Base-by-base conservation (phyloP, 176 grass and related monocot genomes). In the Eragrostis curvula region DNA sequence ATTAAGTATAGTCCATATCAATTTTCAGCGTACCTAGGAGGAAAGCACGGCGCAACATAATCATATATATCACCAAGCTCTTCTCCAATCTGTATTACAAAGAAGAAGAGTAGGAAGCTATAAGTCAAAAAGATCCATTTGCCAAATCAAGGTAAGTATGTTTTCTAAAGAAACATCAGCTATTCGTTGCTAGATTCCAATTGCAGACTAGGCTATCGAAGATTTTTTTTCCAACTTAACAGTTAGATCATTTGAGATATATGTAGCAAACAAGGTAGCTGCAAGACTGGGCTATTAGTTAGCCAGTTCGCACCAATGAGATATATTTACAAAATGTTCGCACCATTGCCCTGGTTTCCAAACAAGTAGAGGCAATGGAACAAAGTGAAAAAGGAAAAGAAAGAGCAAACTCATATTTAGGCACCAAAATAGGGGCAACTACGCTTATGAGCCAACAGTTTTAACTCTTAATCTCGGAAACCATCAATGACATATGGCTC, bases 41-140 rank as follows among this genome's bases (percentile, higher is more conserved):
- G 97, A 79, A 99, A 99, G 88, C 97, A 99, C 81, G 97, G 97
- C 32, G 97, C 97, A 49, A 99, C 97, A 76, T 99, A 96, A 61
- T 99, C 97, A 87, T 99, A 99, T 79, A 99, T 99, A 95, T 99
- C 93, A 50, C 89, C 89, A 84, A 99, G 97, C 85, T 99, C 97
- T n/a, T 94, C 91, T 21, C 91, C 97, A 83, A 99, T 96, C 97
- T 96, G 87, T 49, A 90, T 84, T 61, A 27, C 29, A 83, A 85
- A 74, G 21, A 44, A 87, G 21, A n/a, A 86, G 48, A 68, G 56
- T 18, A 87, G 48, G 1, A 53, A 59, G 24, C 15, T 44, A 51
- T 27, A 73, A 55, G 66, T 74, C 23, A 71, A 21, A 72, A 68
- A 60, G 44, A 67, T n/a, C 41, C 39, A 76, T 77, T 48, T 66